These are phyloP conservation scores for Gentiana dahurica DNA, from an alignment of 257 asterid genomes.

Conservation along the genomic window DNA sequence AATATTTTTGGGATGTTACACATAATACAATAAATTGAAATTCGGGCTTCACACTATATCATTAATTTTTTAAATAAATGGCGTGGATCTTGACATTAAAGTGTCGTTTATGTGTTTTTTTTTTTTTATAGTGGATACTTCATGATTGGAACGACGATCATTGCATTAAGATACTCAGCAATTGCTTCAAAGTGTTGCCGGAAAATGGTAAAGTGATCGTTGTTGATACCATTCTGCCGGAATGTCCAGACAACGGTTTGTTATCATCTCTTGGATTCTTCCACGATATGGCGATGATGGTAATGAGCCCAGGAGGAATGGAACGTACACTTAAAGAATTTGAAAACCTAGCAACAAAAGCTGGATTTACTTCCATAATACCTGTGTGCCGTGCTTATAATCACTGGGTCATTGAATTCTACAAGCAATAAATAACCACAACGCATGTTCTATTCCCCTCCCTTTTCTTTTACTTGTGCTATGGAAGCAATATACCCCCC, in stretches of 20 bases:
- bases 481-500: too few relatives aligned
- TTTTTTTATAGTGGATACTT: conserved; percentile 5
- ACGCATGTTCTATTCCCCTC: too few relatives aligned
- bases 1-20: too few relatives aligned
- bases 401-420: conserved; percentile 20
- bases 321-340: conserved; percentile 17
- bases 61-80: neutral
- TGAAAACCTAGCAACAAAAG: conserved; percentile 12
- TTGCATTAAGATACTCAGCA: conserved; percentile 16
- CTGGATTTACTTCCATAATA: conserved; percentile 10
- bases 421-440: neutral
- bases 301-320: conserved; percentile 14
- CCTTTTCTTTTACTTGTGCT: too few relatives aligned
- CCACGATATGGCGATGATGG: conserved; percentile 13
- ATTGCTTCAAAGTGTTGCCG: conserved; percentile 12
- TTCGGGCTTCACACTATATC: neutral
- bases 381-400: conserved; percentile 7
- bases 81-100: neutral
- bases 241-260: conserved; percentile 9
- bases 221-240: conserved; percentile 3
- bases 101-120: neutral
- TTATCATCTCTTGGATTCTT: neutral
- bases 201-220: conserved; percentile 13
- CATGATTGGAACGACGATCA: conserved; percentile 16
- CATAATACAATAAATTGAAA: neutral